These are phyloP conservation scores for Delonix regia DNA, from an alignment of 306 rosid species.

Conservation along the genomic window DNA sequence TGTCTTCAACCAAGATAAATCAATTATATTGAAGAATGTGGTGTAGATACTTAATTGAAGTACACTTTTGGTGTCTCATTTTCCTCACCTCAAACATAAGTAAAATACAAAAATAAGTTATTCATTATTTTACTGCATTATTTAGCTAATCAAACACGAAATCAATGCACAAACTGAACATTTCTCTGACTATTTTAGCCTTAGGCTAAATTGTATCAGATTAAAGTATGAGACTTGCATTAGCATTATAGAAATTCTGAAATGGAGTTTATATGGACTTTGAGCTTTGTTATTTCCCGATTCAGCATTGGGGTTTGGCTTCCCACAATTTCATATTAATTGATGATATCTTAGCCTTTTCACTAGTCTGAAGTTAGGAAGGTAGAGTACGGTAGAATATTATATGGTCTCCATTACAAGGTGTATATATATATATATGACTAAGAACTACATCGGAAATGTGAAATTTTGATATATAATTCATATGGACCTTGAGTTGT, in stretches of 20 bases:
- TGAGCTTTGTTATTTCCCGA: too few species aligned
- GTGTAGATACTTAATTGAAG: constrained; percentile 20
- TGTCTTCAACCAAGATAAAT: constrained; percentile 8
- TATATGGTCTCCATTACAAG: neutral
- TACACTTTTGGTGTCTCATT: neutral
- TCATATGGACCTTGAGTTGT: too few species aligned
- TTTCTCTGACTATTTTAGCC: neutral
- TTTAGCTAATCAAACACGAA: neutral
- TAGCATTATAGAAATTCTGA: too few species aligned
- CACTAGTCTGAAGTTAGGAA: neutral
- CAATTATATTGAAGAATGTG: constrained; percentile 21
- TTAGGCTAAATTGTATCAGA: neutral
- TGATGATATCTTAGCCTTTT: neutral
- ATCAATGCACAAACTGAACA: constrained; percentile 3
- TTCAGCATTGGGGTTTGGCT: neutral
- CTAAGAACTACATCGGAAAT: neutral
- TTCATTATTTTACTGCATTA: constrained; percentile 16
- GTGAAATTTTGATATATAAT: neutral
- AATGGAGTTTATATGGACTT: too few species aligned
- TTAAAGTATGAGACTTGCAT: neutral
- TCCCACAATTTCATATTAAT: neutral
- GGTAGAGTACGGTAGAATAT: neutral
- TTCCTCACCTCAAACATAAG: constrained; percentile 2
- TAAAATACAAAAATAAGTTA: neutral
- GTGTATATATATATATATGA: too few species aligned